Evolutionary conservation across 768 basidiomycete species (phyloP).

Genomic region (Leccinum olivaceopallidum): DNA sequence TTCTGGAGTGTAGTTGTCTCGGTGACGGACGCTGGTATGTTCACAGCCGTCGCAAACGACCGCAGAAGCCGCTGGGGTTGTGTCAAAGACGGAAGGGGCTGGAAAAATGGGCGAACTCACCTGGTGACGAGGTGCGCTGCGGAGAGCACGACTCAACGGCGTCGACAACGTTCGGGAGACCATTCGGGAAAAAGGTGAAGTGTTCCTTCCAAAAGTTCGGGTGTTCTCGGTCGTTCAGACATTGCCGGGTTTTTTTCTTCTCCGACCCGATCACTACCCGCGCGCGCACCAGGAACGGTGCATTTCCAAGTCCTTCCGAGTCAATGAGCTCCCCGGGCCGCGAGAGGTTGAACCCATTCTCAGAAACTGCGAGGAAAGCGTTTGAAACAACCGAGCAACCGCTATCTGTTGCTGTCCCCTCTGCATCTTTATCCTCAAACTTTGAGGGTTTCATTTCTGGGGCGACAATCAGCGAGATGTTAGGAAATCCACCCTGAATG

Average conservation of each 20-base stretch:
- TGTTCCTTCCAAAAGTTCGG: conserved; percentile 26
- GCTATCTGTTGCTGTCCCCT: neutral
- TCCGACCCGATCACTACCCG: conserved; percentile 20
- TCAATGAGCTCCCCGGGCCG: conserved; percentile 13
- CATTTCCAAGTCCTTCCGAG: conserved; percentile 42
- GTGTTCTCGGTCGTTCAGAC: conserved; percentile 33
- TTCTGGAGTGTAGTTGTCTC: conserved; percentile 92
- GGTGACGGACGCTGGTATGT: conserved; percentile 70
- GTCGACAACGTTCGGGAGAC: conserved; percentile 46
- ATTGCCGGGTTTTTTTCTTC: conserved; percentile 20
- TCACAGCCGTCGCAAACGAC: conserved; percentile 73
- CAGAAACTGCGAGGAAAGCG: conserved; percentile 49
- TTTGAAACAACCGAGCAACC: conserved; percentile 7
- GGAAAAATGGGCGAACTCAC: conserved; percentile 27
- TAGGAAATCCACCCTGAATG: conserved; percentile 5
- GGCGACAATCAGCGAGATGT: conserved; percentile 27
- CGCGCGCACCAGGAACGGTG: conserved; percentile 37
- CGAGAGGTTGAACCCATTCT: conserved; percentile 52
- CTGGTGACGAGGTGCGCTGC: conserved; percentile 36
- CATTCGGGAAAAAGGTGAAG: conserved; percentile 38
- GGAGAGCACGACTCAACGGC: conserved; percentile 43
- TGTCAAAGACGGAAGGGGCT: conserved; percentile 2
- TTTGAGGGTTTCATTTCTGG: conserved; percentile 19
- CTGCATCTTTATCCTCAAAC: neutral
- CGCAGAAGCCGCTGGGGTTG: conserved; percentile 51